Percentiles rank a stretch among this genome's conserved stretches.
Conservation (phyloP, 1,284 basidiomycete species). For the Sphaerobolus stellatus region DNA sequence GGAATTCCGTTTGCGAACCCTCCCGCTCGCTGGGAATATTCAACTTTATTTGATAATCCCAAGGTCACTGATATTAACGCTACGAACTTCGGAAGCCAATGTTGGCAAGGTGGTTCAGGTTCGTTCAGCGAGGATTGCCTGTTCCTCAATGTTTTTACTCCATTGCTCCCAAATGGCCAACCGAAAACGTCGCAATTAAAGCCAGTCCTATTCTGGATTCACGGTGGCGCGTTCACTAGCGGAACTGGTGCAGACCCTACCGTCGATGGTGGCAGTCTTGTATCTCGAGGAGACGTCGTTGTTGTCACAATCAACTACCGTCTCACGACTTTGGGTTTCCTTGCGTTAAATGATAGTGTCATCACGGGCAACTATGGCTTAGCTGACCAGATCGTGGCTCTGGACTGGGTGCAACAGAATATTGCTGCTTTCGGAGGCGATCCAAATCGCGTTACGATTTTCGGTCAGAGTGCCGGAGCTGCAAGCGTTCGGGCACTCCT, state of each 20-base stretch:
- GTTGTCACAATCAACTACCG: constrained; percentile 60
- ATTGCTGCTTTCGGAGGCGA: constrained; percentile 49
- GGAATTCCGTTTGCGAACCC: constrained; percentile 37
- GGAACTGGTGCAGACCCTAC: constrained; percentile 39
- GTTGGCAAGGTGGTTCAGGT: constrained; percentile 23
- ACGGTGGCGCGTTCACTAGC: constrained; percentile 40
- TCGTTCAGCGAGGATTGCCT: constrained; percentile 22
- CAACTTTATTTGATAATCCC: constrained; percentile 28
- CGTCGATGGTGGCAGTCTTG: constrained; percentile 44
- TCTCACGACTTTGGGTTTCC: constrained; percentile 48
- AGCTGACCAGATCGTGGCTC: constrained; percentile 39
- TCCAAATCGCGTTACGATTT: constrained; percentile 45
- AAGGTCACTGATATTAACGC: constrained; percentile 28
- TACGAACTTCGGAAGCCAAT: constrained; percentile 30
- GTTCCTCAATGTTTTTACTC: constrained; percentile 46
- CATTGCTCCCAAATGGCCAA: constrained; percentile 30
- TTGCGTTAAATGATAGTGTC: constrained; percentile 37
- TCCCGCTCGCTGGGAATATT: constrained; percentile 33
- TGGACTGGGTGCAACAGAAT: constrained; percentile 37
- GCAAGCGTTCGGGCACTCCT: constrained; percentile 43
- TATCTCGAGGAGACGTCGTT: constrained; percentile 45
- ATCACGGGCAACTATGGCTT: constrained; percentile 44
- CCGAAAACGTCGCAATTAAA: constrained; percentile 27
- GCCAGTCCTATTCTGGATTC: constrained; percentile 46
- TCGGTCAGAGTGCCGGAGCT: constrained; percentile 55